Evolutionary conservation across 202 grass and related monocot genomes (phyloP), one percentile per base, ranked within the genome.

Genomic region (Hordeum pubiflorum): DNA sequence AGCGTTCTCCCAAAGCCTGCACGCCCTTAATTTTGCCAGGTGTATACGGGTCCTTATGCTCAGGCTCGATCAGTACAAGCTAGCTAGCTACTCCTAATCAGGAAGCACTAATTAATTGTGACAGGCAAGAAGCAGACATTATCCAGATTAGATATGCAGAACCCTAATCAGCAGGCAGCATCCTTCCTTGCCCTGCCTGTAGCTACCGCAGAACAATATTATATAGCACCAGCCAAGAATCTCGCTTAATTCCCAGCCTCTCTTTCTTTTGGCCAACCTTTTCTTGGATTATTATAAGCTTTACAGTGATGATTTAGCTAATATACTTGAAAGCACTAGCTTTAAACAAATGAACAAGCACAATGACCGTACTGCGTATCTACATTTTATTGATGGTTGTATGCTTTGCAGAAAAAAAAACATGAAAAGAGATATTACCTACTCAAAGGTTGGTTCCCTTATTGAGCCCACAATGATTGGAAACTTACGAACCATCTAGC

Each of bases 111-210:
- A 52, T 31, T 58, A 64, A 64, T 22, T 22, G 57, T 9, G 34
- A 75, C 55, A 63, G 33, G 76, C 40, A 84, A 76, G 70, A 63
- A 69, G 56, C 56, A 64, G 56, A 31, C 70, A 76, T 70, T 81
- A 85, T 85, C 87, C 82, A 77, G 57, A 72, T 59, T 81, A 56
- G 87, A 81, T 77, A 59, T 38, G 46, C 78, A 66, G 57, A 23
- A 73, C 36, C 63, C 82, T 39, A 77, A 40, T 14, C 65, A 83
- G 75, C 77, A 81, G 9, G 77, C 62, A 63, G 63, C 44, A 56
- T 36, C 57, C 24, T 39, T 36, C 57, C 24, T 39, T 77, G 41
- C 32, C 22, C 7, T 70, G 39, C 40, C 72, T 76, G 63, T 72
- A 63, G 6, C 50, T n/a, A 55, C 9, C 17, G 50, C 17, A 55